Evolutionary conservation across 73 alveolate genomes (phyloP), one percentile per base, ranked within the genome.

Genomic region (Breviolum minutum): DNA sequence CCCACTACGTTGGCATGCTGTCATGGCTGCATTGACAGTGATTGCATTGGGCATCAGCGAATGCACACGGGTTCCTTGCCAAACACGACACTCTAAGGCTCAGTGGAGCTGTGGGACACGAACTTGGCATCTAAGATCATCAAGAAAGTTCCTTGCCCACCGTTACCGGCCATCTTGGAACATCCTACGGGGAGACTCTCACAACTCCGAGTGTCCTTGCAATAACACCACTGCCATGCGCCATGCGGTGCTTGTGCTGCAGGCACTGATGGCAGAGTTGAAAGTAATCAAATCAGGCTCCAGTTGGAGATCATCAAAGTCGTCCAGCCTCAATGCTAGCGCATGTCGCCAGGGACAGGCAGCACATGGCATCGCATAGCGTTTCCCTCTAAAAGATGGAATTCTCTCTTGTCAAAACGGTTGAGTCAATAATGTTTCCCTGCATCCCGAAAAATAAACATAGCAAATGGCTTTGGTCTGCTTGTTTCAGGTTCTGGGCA

Each of bases 21-120:
- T 92, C 98, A 92, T 92, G 63, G 61, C 98, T 8, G 98, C 89
- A 48, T 92, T 92, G 66, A 74, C 7, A 26, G 98, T 92, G 98
- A 92, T 60, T 5, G 98, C 81, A 16, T 80, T 92, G 66, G 89
- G 98, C 79, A 83, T 19, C 88, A 80, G 7, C 19, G 88, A 80
- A 8, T 80, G 64, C 69, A 9, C 29, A 48, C 32, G n/a, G 30
- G 69, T 48, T 80, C 88, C 88, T 80, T 54, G 54, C 5, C 54
- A 40, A 40, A 40, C 54, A 40, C 3, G 54, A 40, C 54, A 40
- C 54, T 40, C 3, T 40, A 2, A 40, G 54, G 54, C 54, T 40
- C 54, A 40, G 54, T 40, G 0, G 54, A 2, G 54, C 54, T 40
- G 5, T 40, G 54, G 54, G 54, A 40, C 54, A 40, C 54, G 3